Evolutionary conservation across 140 eudicot genomes (phyloP), one percentile per base, ranked within the genome.

Genomic region (Oenanthe javanica): DNA sequence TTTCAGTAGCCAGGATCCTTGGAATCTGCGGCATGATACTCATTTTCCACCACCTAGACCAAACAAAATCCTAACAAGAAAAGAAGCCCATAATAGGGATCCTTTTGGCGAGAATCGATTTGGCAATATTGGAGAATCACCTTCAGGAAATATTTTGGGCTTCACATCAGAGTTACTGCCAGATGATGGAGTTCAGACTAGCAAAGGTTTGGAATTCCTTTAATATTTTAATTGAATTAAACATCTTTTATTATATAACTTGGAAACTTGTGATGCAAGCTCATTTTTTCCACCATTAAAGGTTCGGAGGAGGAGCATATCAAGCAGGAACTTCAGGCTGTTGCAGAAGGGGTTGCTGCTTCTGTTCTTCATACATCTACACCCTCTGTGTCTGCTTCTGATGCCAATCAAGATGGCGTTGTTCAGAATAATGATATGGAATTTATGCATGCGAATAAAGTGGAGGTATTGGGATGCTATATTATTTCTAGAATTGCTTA

Each of bases 291-390:
- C 71, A 52, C 54, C 81, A 36, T 81, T 84, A 63, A 80, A 94
- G 97, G 92, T 67, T 89, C 93, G 31, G 89, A 88, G 19, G 99
- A 95, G 84, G 99, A 95, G 54, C 78, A 76, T 52, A 87, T 92
- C 21, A 95, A 95, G 84, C 97, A 92, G 86, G 97, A 95, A 87
- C 99, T 92, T 83, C 97, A 92, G 83, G 96, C 93, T 8, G 96
- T 93, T 83, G 97, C 99, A 49, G 97, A 92, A 80, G 99, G 96
- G 49, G 97, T 95, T 43, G 97, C 97, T 66, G 95, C 97, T 79
- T 90, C 97, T 74, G 95, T 92, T 83, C 88, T 90, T 79, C 89
- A 84, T 73, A 81, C 97, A 49, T 89, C 93, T 43, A 85, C 82
- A 46, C 86, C 88, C 38, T 84, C 93, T 52, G 85, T 85, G 82